Evolutionary conservation across 805 yeast species (phyloP), one percentile per base, ranked within the genome.

Genomic region (Myxozyma melibiosi): DNA sequence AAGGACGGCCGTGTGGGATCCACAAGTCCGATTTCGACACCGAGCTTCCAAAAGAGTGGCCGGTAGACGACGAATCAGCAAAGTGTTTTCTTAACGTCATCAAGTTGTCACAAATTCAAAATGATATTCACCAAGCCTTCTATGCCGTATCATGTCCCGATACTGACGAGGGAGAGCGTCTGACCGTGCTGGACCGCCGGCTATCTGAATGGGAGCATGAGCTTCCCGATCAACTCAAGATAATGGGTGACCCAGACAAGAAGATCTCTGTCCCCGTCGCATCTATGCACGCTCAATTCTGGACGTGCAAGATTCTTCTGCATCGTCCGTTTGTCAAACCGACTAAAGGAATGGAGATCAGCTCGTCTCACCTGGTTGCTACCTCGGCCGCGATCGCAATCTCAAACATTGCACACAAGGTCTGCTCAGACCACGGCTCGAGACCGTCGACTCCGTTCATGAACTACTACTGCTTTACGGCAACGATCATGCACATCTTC

Each of bases 11-110:
- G 24, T 14, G 40, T 24, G 39, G 31, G 11, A 45, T 45, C 18
- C 31, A 24, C 16, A n/a, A 24, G n/a, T 8, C 28, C n/a, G 50
- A 45, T 25, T 45, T 34, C 24, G 50, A 45, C 40, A 45, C 50
- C 7, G 28, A 20, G 14, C 9, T 45, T 1, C 50, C 50, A 5
- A 7, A 13, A 8, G 16, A 13, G 6, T n/a, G 9, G 38, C 27
- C 38, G 38, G 30, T n/a, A 30, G 28, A 7, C 31, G 50, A 20
- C 31, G 50, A 34, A 20, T 4, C 18, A 7, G 31, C 41, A 13
- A 13, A 22, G 28, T n/a, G 31, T 11, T 45, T 45, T 24, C 2
- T 45, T 8, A 40, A 45, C 20, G 18, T 45, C 11, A 45, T 45
- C 20, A 45, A 45, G 40, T 31, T 45, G 7, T 45, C 50, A 11